Evolutionary conservation across 2,329 filamentous ascomycete genomes (phyloP).

Genomic region (Paracoccidioides brasiliensis): DNA sequence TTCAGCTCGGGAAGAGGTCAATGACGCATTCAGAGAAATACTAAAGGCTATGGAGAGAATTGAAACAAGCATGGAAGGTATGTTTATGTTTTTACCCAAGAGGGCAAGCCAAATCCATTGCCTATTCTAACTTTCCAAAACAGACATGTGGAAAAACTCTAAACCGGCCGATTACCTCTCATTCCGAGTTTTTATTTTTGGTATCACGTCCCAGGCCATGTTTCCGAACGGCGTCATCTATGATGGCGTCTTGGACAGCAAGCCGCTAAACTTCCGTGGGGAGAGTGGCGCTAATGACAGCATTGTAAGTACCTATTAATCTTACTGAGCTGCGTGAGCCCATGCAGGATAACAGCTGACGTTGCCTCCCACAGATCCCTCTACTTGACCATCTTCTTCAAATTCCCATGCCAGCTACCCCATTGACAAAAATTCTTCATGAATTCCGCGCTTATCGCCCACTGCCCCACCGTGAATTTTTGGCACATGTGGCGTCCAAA

Average conservation of each 20-base stretch:
- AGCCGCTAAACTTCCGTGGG: constrained; percentile 72
- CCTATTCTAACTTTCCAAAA: background rate
- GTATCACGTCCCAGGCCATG: constrained; percentile 87
- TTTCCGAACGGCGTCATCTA: constrained; percentile 87
- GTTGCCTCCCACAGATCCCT: constrained; percentile 45
- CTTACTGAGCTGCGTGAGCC: background rate
- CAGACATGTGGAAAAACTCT: constrained; percentile 79
- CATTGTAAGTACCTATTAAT: constrained; percentile 43
- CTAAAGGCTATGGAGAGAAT: constrained; percentile 54
- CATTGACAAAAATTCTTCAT: constrained; percentile 71
- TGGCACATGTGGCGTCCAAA: constrained; percentile 52
- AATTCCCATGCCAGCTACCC: constrained; percentile 77
- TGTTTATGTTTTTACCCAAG: constrained; percentile 14
- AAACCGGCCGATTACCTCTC: constrained; percentile 72
- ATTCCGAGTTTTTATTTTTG: constrained; percentile 95
- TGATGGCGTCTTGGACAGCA: constrained; percentile 59
- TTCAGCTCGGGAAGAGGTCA: constrained; percentile 43
- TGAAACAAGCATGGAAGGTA: constrained; percentile 66
- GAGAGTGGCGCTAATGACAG: constrained; percentile 90
- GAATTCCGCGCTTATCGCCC: constrained; percentile 87
- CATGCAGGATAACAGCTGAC: background rate
- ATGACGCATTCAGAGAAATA: constrained; percentile 49
- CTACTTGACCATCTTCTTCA: constrained; percentile 78
- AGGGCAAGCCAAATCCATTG: background rate
- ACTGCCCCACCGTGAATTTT: constrained; percentile 74